Base-by-base conservation (phyloP, 1,139 yeast species). In the Blastobotrys arbuscula region DNA sequence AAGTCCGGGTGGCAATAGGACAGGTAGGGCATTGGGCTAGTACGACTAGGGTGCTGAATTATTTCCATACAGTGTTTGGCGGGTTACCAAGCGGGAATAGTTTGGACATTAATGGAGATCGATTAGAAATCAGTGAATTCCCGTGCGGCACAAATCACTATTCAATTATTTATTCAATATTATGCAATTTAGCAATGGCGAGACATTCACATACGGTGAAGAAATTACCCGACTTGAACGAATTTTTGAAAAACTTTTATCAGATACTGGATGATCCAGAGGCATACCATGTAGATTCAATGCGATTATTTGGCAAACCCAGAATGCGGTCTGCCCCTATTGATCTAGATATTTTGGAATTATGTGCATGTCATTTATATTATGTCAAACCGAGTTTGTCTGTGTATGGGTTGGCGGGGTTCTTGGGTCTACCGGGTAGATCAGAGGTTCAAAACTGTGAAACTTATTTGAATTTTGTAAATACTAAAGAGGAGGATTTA, bases 51-150 rank as follows among this genome's bases (percentile, higher is more conserved):
- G 45, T 42, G 21, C 34, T 42, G 13, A 42, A 34, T 16, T 42
- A 42, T 35, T 42, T 42, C 15, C 45, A 42, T 18, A 42, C 45
- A 8, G 45, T 42, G 24, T 42, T 42, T 35, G 45, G 45, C 28
- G 45, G 45, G 34, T 39, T 42, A 23, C 45, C 45, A 13, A 34
- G 45, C 28, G 45, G 45, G 20, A 34, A 34, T n/a, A 42, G 39
- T 19, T 21, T 42, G 16, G 45, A 42, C 15, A 24, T 42, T 16
- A 39, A 24, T 13, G 45, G 45, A 2, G 45, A 42, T 23, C 39
- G 45, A 21, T 12, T 42, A 10, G 45, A 42, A 16, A 34, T 42
- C n/a, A 35, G 39, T 16, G 45, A 42, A 18, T 42, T 42, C 24
- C 45, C 45, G 8, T 42, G 45, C 23, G 45, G 45, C 9, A 42